Evolutionary conservation across 2,329 filamentous ascomycete species (phyloP), one percentile per base, ranked within the genome.

Genomic region (Fusarium sp.): DNA sequence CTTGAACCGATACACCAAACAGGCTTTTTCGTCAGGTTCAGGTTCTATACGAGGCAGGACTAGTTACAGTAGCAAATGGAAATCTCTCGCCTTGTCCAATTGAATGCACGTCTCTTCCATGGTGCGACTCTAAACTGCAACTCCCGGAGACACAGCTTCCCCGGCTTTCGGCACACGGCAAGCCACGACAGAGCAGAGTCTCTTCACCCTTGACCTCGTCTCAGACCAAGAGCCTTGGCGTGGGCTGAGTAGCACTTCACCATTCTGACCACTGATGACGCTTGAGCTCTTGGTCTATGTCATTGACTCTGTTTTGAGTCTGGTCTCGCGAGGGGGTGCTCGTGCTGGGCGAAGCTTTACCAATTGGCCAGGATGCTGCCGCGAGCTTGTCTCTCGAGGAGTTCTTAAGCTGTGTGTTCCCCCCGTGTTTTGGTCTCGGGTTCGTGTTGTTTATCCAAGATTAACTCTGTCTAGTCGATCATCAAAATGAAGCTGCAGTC

Each of bases 401-500:
- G 56, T 60, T 74, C 42, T 62, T 57, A 74, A 73, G 50, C 38
- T 39, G 41, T 38, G 38, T 20, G n/a, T 50, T 8, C n/a, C 59
- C 62, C 59, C 60, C 61, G 32, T 28, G 15, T n/a, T 41, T n/a
- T 28, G 54, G 5, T 6, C 22, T 47, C 3, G 26, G 6, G 45
- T 22, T 61, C 11, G 9, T 38, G 28, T 28, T 55, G 47, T 47
- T 32, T 50, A 22, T 26, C 18, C 59, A 63, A 50, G 57, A 56
- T 58, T 57, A 71, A 64, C 30, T 58, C 51, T 55, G 32, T 24
- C 48, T 53, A 71, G 53, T 41, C 28, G 20, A 66, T 35, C 47
- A 36, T 63, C 62, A 76, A 44, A 24, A 78, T 78, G 77, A 78
- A 78, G 75, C 48, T 62, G 50, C 71, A 70, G 24, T 38, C 67